These are phyloP conservation scores for Sarocladiaceae sp. DNA, from an alignment of 2,329 filamentous ascomycete species.

Conservation along the genomic window DNA sequence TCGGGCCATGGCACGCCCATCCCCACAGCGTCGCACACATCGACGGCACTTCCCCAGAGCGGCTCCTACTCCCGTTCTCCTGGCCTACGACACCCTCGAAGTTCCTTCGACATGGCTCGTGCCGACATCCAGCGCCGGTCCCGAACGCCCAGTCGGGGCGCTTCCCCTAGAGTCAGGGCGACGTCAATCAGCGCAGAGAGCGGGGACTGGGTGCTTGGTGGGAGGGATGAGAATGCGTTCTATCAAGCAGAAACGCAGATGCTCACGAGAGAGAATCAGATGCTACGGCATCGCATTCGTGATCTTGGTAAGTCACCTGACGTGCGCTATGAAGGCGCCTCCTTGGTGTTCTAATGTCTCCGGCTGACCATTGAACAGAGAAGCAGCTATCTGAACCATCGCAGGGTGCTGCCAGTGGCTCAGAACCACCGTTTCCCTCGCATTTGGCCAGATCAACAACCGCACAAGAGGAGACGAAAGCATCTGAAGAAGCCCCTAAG, in stretches of 20 bases:
- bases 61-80: slow-evolving; percentile 50
- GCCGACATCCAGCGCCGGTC: slow-evolving; percentile 53
- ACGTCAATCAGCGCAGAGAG: slow-evolving; percentile 56
- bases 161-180: slow-evolving; percentile 52
- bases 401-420: slow-evolving; percentile 25
- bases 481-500: slow-evolving; percentile 13
- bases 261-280: slow-evolving; percentile 74
- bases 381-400: slow-evolving; percentile 45
- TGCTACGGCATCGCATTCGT: slow-evolving; percentile 70
- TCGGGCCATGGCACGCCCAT: slow-evolving; percentile 32
- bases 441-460: slow-evolving; percentile 44
- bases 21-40: slow-evolving; percentile 28
- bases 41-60: slow-evolving; percentile 22
- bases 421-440: slow-evolving; percentile 46
- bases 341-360: no score
- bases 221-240: slow-evolving; percentile 70
- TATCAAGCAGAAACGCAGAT: slow-evolving; percentile 81
- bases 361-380: slow-evolving; percentile 30
- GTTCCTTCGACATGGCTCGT: slow-evolving; percentile 56
- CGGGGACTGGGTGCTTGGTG: slow-evolving; percentile 59
- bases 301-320: slow-evolving; percentile 56
- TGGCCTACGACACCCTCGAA: slow-evolving; percentile 44
- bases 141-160: slow-evolving; percentile 53
- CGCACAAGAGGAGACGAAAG: slow-evolving; percentile 31
- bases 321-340: no score